phyloP scores from a whole-genome alignment of 1,139 yeast genomes.

The Arxiozyma slooffiae region DNA sequence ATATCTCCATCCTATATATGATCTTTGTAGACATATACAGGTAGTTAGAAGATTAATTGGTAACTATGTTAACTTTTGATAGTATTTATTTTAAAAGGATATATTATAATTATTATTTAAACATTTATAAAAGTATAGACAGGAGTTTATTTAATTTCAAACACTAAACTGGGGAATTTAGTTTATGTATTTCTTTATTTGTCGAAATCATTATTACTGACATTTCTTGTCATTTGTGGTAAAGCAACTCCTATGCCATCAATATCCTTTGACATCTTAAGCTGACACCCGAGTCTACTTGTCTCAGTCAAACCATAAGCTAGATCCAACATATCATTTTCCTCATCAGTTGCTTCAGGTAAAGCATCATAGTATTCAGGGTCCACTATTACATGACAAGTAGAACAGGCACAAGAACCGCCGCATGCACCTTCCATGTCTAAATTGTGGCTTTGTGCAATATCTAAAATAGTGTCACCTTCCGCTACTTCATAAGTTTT shows the following conservation, averaged over 20 bases:
- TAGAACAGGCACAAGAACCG: constrained; percentile 97
- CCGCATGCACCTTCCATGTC: constrained; percentile 99
- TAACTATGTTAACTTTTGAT: too few relatives aligned
- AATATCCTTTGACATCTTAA: constrained; percentile 75
- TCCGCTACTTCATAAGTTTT: constrained; percentile 76
- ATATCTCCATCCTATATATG: too few relatives aligned
- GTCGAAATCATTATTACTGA: constrained; percentile 63
- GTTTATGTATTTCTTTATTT: not conserved
- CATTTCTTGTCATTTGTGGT: constrained; percentile 94
- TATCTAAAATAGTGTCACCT: constrained; percentile 85
- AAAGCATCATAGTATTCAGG: constrained; percentile 85
- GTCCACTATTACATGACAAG: constrained; percentile 93
- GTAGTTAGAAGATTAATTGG: too few relatives aligned
- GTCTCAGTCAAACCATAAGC: constrained; percentile 96
- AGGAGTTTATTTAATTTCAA: too few relatives aligned
- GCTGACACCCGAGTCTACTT: constrained; percentile 93
- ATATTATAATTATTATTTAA: too few relatives aligned
- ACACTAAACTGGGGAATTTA: too few relatives aligned
- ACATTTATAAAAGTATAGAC: not conserved
- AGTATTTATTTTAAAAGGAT: too few relatives aligned
- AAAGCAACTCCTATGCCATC: constrained; percentile 94
- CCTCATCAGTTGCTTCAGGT: constrained; percentile 96
- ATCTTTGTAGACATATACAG: too few relatives aligned
- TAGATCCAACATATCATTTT: constrained; percentile 93
- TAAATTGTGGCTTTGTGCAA: constrained; percentile 85